A percentile compares a stretch with the other conserved stretches of the same genome.
phyloP scores from a whole-genome alignment of 2,329 filamentous ascomycete species.

The Exophiala viscosa region DNA sequence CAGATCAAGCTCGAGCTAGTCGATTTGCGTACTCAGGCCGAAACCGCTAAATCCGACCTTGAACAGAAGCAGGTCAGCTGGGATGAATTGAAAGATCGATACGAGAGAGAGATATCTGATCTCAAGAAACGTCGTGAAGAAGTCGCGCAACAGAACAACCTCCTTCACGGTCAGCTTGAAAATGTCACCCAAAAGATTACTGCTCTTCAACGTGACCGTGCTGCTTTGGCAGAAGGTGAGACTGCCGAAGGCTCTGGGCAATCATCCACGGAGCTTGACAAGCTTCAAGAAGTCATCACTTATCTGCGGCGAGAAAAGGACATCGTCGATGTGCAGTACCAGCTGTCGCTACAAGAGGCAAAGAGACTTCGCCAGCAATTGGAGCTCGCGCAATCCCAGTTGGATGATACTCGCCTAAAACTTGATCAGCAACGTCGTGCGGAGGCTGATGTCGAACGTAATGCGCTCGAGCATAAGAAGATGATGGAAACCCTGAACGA shows the following conservation, averaged over 20 bases:
- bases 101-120: conserved; percentile 80
- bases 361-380: conserved; percentile 88
- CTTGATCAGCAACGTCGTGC: conserved; percentile 82
- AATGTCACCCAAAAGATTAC: conserved; percentile 75
- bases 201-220: conserved; percentile 71
- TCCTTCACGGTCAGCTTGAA: conserved; percentile 86
- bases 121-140: conserved; percentile 77
- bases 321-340: conserved; percentile 93
- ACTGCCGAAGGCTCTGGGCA: conserved; percentile 46
- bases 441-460: conserved; percentile 68
- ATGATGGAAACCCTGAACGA: conserved; percentile 94
- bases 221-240: conserved; percentile 51
- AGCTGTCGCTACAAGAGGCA: conserved; percentile 80
- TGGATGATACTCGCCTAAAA: conserved; percentile 84
- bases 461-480: conserved; percentile 76
- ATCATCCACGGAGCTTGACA: conserved; percentile 60
- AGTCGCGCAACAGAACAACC: conserved; percentile 80
- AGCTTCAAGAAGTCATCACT: conserved; percentile 82
- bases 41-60: conserved; percentile 76
- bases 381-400: conserved; percentile 77
- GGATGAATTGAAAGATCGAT: conserved; percentile 73
- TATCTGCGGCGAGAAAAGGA: conserved; percentile 95
- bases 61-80: conserved; percentile 81
- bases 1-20: conserved; percentile 75
- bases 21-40: conserved; percentile 72